These are phyloP conservation scores for Daedaleopsis nitida DNA, from an alignment of 768 basidiomycete species.

Conservation along the genomic window DNA sequence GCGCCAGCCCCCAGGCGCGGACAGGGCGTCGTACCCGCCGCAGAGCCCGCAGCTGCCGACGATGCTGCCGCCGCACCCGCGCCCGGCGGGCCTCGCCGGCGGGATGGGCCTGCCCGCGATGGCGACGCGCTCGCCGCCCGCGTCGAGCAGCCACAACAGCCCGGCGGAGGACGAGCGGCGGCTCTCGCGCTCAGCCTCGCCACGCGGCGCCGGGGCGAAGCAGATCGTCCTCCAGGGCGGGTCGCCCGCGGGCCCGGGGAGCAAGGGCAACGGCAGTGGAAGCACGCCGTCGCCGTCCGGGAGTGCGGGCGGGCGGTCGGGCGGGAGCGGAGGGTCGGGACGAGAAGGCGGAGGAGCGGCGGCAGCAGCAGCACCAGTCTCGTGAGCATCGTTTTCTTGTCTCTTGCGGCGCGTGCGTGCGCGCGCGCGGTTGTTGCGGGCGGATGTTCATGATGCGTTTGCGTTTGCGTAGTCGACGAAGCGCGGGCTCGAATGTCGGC, in stretches of 20 bases:
- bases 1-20: slow-evolving; percentile 44
- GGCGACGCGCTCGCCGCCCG: slow-evolving; percentile 63
- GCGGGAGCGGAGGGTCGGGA: neutral
- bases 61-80: slow-evolving; percentile 73
- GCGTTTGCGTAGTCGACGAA: slow-evolving; percentile 12
- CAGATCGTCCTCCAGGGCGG: slow-evolving; percentile 45
- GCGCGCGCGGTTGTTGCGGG: neutral
- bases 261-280: slow-evolving; percentile 40
- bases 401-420: neutral
- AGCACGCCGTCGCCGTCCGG: neutral
- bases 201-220: slow-evolving; percentile 44
- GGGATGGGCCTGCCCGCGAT: slow-evolving; percentile 70
- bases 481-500: neutral
- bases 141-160: slow-evolving; percentile 53
- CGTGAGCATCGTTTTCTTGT: slow-evolving; percentile 14
- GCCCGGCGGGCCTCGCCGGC: slow-evolving; percentile 48
- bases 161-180: slow-evolving; percentile 48
- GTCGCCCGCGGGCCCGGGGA: slow-evolving; percentile 51
- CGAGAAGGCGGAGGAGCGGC: too few relatives aligned
- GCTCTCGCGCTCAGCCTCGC: slow-evolving; percentile 44
- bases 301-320: neutral
- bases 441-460: slow-evolving; percentile 7
- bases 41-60: slow-evolving; percentile 55
- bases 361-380: slow-evolving; percentile 6
- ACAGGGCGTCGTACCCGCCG: slow-evolving; percentile 34